These are phyloP conservation scores for Fraxinus xanthoxyloides DNA, from an alignment of 305 asterid genomes.

Conservation along the genomic window DNA sequence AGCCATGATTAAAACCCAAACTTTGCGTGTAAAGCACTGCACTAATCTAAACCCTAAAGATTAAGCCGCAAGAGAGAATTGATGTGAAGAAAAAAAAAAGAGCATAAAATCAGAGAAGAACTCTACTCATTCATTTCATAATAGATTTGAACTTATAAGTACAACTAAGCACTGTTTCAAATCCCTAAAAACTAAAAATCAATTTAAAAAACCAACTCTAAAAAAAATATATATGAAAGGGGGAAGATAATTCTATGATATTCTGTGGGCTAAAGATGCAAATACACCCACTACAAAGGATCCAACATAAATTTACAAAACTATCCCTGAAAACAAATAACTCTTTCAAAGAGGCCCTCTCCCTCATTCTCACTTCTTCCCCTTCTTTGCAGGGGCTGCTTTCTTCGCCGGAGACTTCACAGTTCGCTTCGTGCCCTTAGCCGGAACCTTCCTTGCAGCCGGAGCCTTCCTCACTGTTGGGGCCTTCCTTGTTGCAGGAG, in stretches of 20 bases:
- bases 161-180: conserved; percentile 14
- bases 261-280: conserved; percentile 20
- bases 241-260: conserved; percentile 19
- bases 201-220: background rate
- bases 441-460: conserved; percentile 29
- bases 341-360: conserved; percentile 10
- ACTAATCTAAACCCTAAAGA: background rate
- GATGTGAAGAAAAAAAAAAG: background rate
- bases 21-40: background rate
- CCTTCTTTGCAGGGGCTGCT: conserved; percentile 43
- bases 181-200: conserved; percentile 15
- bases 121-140: conserved; percentile 19
- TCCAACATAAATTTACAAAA: conserved; percentile 47
- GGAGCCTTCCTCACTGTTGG: conserved; percentile 33
- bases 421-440: conserved; percentile 30
- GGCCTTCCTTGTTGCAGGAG: conserved; percentile 44
- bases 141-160: conserved; percentile 10
- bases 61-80: background rate
- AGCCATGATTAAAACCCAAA: conserved; percentile 24
- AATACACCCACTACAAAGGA: conserved; percentile 28
- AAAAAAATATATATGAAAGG: background rate
- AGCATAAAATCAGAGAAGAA: background rate
- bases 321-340: conserved; percentile 40
- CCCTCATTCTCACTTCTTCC: conserved; percentile 51
- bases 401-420: conserved; percentile 62